Evolutionary conservation across 345 rosid species (phyloP).

Genomic region (Laguncularia racemosa): DNA sequence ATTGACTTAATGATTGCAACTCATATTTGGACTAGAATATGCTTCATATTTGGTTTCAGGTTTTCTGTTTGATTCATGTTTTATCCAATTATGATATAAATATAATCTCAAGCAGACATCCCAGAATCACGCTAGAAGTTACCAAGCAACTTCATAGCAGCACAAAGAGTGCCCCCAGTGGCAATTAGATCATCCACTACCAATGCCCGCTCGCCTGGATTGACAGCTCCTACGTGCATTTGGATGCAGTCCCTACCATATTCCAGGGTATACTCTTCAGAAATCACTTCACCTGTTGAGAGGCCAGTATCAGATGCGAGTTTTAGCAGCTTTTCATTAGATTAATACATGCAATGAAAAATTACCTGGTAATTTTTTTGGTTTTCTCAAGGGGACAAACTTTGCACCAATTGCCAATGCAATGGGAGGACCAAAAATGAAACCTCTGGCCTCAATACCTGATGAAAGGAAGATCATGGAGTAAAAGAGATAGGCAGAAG

Average conservation of each 20-base stretch:
- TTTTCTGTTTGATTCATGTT: background rate
- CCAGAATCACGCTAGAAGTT: conserved; percentile 7
- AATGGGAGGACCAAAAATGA: conserved; percentile 88
- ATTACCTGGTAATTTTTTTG: conserved; percentile 84
- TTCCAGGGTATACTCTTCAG: conserved; percentile 77
- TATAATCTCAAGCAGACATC: background rate
- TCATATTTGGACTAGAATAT: too few species aligned
- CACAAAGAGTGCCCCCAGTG: conserved; percentile 92
- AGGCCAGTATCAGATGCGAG: background rate
- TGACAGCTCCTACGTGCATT: conserved; percentile 91
- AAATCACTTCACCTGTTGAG: conserved; percentile 67
- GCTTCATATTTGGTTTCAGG: too few species aligned
- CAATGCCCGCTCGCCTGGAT: conserved; percentile 66
- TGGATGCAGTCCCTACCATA: conserved; percentile 85
- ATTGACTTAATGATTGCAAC: too few species aligned
- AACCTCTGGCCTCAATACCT: conserved; percentile 98
- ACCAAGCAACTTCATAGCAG: conserved; percentile 93
- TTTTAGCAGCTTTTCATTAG: too few species aligned
- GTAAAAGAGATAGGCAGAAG: background rate
- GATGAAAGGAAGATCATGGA: conserved; percentile 5
- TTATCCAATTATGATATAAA: background rate
- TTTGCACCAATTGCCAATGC: conserved; percentile 98
- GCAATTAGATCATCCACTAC: conserved; percentile 91
- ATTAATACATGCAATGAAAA: background rate
- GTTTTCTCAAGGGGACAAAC: conserved; percentile 91